These are phyloP conservation scores for Xylaria cubensis DNA, from an alignment of 495 filamentous ascomycete species.

Conservation along the genomic window DNA sequence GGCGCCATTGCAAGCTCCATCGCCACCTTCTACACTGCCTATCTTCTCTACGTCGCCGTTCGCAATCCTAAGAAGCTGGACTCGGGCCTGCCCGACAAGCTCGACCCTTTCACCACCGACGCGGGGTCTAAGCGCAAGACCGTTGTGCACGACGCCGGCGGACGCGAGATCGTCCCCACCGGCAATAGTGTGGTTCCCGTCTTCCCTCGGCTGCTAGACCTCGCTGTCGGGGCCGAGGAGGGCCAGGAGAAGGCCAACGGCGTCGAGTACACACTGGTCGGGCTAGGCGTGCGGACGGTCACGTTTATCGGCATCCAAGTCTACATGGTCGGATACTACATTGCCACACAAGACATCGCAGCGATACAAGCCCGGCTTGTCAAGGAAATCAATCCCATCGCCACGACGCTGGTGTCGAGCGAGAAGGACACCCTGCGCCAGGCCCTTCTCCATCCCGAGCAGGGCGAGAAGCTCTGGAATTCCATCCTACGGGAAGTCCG, in stretches of 20 bases:
- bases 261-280: conserved; percentile 83
- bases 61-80: conserved; percentile 49
- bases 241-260: conserved; percentile 45
- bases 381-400: conserved; percentile 65
- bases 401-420: conserved; percentile 77
- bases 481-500: conserved; percentile 67
- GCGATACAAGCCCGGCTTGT: conserved; percentile 53
- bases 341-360: conserved; percentile 78
- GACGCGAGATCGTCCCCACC: conserved; percentile 74
- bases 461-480: conserved; percentile 74
- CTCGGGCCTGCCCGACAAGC: conserved; percentile 48
- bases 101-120: conserved; percentile 51
- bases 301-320: conserved; percentile 91
- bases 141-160: conserved; percentile 58
- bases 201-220: conserved; percentile 75
- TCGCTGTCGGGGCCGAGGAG: conserved; percentile 55
- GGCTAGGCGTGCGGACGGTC: conserved; percentile 86
- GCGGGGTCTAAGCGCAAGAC: conserved; percentile 59
- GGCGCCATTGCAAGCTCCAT: conserved; percentile 56
- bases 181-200: conserved; percentile 83
- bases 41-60: conserved; percentile 48
- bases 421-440: conserved; percentile 76
- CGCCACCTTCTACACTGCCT: conserved; percentile 54
- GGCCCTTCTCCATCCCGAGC: conserved; percentile 70
- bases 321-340: conserved; percentile 91